Conservation (phyloP, 148 eudicot genomes). For the Mesembryanthemum crystallinum region DNA sequence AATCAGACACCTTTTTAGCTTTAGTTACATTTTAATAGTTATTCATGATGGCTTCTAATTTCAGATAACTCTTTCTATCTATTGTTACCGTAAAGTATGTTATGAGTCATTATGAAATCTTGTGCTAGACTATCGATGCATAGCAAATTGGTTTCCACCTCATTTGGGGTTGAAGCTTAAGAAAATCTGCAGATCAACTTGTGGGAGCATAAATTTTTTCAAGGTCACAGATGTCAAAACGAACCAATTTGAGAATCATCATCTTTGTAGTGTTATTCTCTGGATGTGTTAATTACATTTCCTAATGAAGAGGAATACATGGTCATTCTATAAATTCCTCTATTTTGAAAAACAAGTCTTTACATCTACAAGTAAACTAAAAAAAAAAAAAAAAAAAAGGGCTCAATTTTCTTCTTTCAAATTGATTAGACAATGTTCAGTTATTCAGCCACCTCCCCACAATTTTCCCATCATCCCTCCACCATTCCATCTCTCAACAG, state of each 20-base stretch:
- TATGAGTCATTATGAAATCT: no score
- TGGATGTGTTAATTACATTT: neutral
- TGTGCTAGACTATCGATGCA: no score
- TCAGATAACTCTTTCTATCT: no score
- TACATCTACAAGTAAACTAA: conserved; percentile 5
- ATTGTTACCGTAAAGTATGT: no score
- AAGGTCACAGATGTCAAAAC: no score
- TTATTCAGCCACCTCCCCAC: neutral
- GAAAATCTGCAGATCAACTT: no score
- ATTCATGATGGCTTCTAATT: no score
- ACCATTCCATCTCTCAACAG: conserved; percentile 75
- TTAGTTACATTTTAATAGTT: no score
- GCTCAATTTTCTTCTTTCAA: conserved; percentile 14
- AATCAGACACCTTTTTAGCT: no score
- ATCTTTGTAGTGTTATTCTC: neutral
- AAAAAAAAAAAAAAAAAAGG: neutral
- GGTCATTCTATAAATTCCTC: conserved; percentile 12
- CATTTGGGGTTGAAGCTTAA: no score
- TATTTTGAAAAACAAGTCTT: neutral
- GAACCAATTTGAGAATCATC: neutral
- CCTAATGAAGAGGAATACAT: neutral
- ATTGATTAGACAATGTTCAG: conserved; percentile 8
- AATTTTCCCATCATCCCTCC: conserved; percentile 20
- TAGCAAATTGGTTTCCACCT: no score
- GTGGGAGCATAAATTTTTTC: no score